Evolutionary conservation across 192 early-diverging fungal species (phyloP).

Genomic region (Lunasporangiospora selenospora): DNA sequence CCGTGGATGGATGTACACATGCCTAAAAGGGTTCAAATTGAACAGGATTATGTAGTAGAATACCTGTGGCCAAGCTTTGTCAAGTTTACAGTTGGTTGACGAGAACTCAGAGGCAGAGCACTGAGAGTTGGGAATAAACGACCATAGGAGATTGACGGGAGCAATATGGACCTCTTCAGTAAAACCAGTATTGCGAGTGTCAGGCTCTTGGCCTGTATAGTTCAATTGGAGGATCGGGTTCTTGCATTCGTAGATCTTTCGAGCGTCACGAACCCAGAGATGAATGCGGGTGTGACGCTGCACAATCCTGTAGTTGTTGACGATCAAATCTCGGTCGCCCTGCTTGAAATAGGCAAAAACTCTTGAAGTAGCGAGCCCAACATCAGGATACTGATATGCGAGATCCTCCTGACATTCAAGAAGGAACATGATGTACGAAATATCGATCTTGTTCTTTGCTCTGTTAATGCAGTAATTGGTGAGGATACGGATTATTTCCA

Average conservation of each 20-base stretch:
- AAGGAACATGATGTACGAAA: background rate
- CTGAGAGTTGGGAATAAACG: background rate
- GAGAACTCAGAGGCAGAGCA: background rate
- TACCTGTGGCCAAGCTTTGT: background rate
- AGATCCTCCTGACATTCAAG: background rate
- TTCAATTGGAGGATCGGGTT: background rate
- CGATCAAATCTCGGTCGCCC: background rate
- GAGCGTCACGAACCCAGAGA: background rate
- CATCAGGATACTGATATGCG: background rate
- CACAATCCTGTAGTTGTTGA: slow-evolving; percentile 1
- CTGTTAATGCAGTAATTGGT: background rate
- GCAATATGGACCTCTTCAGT: slow-evolving; percentile 2
- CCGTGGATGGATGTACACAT: background rate
- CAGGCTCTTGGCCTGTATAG: background rate
- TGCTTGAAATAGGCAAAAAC: slow-evolving; percentile 1
- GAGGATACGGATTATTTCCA: background rate
- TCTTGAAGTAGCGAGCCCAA: too few relatives aligned
- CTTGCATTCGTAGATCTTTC: background rate
- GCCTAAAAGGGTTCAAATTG: background rate
- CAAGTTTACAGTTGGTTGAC: background rate
- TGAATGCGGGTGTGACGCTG: background rate
- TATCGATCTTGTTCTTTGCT: background rate
- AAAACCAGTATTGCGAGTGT: background rate
- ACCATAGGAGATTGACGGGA: slow-evolving; percentile 2
- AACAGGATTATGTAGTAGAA: background rate